phyloP scores from a whole-genome alignment of 2,329 filamentous ascomycete genomes.

The Fusarium compactum region DNA sequence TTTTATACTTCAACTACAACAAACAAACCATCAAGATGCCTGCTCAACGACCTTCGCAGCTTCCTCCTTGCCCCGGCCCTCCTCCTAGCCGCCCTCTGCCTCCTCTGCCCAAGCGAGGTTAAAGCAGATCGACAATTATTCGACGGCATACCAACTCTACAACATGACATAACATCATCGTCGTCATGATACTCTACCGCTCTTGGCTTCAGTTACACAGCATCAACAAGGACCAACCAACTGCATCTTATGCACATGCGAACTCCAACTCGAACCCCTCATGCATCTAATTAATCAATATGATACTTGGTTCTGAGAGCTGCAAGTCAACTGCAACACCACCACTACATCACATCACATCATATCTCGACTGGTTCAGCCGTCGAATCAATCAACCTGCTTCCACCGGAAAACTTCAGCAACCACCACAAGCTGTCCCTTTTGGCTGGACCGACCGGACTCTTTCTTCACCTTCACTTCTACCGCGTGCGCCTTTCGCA shows the following conservation, averaged over 20 bases:
- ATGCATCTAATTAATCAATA: constrained; percentile 37
- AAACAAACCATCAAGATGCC: constrained; percentile 58
- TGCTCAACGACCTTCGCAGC: constrained; percentile 72
- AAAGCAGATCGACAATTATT: constrained; percentile 46
- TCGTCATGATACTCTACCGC: constrained; percentile 16
- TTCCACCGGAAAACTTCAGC: constrained; percentile 34
- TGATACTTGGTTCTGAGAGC: constrained; percentile 33
- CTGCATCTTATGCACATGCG: constrained; percentile 42
- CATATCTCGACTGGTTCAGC: constrained; percentile 9
- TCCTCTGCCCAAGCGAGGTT: constrained; percentile 72
- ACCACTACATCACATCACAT: background rate
- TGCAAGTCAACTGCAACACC: constrained; percentile 29
- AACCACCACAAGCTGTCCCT: constrained; percentile 27
- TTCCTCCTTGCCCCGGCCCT: constrained; percentile 75
- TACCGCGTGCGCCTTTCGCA: constrained; percentile 24
- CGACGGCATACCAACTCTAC: constrained; percentile 5
- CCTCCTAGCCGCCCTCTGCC: constrained; percentile 74
- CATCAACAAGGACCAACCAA: constrained; percentile 22
- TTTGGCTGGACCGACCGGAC: constrained; percentile 47
- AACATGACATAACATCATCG: constrained; percentile 8
- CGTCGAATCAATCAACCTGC: constrained; percentile 41
- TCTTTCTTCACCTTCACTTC: constrained; percentile 41
- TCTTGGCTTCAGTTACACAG: constrained; percentile 38
- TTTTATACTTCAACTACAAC: constrained; percentile 30
- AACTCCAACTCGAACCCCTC: constrained; percentile 39